phyloP scores from a whole-genome alignment of 345 rosid species.

The Eucalyptus grandis region DNA sequence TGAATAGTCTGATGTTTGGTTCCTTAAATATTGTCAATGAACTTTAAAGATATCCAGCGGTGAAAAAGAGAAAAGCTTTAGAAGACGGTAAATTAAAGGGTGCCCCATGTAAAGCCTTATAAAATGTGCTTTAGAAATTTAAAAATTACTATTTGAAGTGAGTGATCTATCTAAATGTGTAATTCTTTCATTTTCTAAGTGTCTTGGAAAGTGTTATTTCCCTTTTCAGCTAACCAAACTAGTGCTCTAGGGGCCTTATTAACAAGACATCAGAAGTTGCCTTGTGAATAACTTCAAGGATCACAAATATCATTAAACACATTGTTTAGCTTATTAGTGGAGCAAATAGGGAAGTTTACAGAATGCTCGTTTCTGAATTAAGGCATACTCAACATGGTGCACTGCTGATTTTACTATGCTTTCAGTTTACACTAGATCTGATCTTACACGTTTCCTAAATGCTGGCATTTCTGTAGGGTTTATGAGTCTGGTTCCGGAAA shows the following conservation, averaged over 20 bases:
- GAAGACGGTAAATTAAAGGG: not conserved
- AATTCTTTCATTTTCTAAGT: not conserved
- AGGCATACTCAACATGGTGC: not conserved
- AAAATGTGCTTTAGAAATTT: not conserved
- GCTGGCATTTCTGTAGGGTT: constrained; percentile 34
- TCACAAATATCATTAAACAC: not conserved
- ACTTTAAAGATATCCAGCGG: not conserved
- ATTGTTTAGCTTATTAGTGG: not conserved
- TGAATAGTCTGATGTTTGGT: not conserved
- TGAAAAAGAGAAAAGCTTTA: not conserved
- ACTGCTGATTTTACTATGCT: not conserved
- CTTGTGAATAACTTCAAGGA: not conserved
- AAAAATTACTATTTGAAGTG: not conserved
- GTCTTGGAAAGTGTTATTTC: not conserved
- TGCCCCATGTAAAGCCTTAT: not conserved
- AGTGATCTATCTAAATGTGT: not conserved
- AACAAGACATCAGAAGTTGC: not conserved
- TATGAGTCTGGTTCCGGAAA: constrained; percentile 74
- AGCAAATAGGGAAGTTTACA: not conserved
- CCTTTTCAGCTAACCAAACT: not conserved
- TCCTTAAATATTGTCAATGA: not conserved
- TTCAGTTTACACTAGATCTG: not conserved
- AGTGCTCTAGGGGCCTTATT: not conserved
- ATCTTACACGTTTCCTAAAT: not conserved
- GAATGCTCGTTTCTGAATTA: not conserved